A percentile compares a stretch with the other conserved stretches of the same genome.
These are phyloP conservation scores for Mycena kentingensis DNA, from an alignment of 768 basidiomycete genomes.

Conservation along the genomic window DNA sequence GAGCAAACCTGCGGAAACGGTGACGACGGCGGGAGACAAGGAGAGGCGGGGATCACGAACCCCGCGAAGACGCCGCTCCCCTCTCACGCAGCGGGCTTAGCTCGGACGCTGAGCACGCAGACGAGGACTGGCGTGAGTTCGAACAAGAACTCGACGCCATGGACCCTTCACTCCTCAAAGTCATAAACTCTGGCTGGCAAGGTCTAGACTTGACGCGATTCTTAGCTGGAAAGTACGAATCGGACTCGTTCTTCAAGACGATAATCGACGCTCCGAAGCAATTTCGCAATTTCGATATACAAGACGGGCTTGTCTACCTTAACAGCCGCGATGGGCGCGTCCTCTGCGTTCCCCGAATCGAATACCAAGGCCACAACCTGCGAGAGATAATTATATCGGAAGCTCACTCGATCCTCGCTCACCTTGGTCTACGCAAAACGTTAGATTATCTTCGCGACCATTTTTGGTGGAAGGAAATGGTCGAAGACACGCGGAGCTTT, in stretches of 20 bases:
- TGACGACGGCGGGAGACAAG: too few relatives aligned
- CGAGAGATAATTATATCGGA: slow-evolving; percentile 28
- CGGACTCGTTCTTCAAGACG: slow-evolving; percentile 7
- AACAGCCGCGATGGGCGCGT: slow-evolving; percentile 2
- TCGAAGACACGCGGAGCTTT: slow-evolving; percentile 6
- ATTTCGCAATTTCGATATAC: slow-evolving; percentile 21
- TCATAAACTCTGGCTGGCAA: slow-evolving; percentile 10
- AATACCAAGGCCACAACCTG: slow-evolving; percentile 2
- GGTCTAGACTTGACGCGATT: slow-evolving; percentile 3
- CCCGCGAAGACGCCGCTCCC: too few relatives aligned
- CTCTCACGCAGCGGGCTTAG: too few relatives aligned
- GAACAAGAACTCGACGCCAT: background rate
- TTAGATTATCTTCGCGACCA: slow-evolving; percentile 19
- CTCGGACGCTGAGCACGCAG: too few relatives aligned
- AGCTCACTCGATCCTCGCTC: slow-evolving; percentile 29
- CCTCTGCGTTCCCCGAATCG: slow-evolving; percentile 23
- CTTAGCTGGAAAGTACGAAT: background rate
- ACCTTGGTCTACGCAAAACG: slow-evolving; percentile 29
- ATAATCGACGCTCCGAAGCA: slow-evolving; percentile 12
- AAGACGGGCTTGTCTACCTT: slow-evolving; percentile 18
- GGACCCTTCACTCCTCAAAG: slow-evolving; percentile 6
- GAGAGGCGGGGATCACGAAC: too few relatives aligned
- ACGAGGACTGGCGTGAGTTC: too few relatives aligned
- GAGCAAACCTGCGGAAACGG: background rate
- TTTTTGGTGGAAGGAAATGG: slow-evolving; percentile 18